A percentile compares a stretch with the other conserved stretches of the same genome.
Evolutionary conservation across 2,329 filamentous ascomycete species (phyloP).

Genomic region (Aspergillus intermedius): DNA sequence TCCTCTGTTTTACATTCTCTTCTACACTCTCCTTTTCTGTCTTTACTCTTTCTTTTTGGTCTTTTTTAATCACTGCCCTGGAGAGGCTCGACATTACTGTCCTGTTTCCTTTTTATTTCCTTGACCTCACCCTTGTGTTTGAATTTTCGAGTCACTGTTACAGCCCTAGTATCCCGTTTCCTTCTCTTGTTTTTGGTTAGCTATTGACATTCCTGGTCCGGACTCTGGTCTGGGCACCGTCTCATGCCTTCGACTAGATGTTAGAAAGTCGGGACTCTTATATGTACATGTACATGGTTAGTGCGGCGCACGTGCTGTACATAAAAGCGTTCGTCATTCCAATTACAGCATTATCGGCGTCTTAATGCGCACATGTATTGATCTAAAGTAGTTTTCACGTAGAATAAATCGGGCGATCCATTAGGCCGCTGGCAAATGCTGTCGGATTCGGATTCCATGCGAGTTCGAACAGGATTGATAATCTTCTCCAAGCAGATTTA

Average conservation of each 20-base stretch:
- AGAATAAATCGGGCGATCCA: too few species aligned
- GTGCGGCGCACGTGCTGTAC: slow-evolving; percentile 24
- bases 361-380: background rate
- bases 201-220: slow-evolving; percentile 14
- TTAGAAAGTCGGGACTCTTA: slow-evolving; percentile 14
- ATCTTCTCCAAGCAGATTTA: too few species aligned
- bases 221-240: slow-evolving; percentile 14
- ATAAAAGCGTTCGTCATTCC: slow-evolving; percentile 22
- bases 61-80: slow-evolving; percentile 9
- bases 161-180: slow-evolving; percentile 10
- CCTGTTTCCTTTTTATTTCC: slow-evolving; percentile 8
- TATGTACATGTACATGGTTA: slow-evolving; percentile 25
- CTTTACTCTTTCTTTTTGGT: slow-evolving; percentile 4
- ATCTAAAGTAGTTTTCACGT: too few species aligned
- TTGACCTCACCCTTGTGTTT: slow-evolving; percentile 3
- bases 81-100: slow-evolving; percentile 12
- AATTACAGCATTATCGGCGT: slow-evolving; percentile 5
- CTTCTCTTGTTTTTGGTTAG: slow-evolving; percentile 15
- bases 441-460: too few species aligned
- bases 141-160: slow-evolving; percentile 9
- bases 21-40: slow-evolving; percentile 4
- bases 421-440: too few species aligned
- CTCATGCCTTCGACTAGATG: slow-evolving; percentile 11
- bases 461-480: too few species aligned
- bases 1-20: slow-evolving; percentile 16